Conservation (phyloP, 345 rosid genomes). For the Euphorbia pulcherrima region DNA sequence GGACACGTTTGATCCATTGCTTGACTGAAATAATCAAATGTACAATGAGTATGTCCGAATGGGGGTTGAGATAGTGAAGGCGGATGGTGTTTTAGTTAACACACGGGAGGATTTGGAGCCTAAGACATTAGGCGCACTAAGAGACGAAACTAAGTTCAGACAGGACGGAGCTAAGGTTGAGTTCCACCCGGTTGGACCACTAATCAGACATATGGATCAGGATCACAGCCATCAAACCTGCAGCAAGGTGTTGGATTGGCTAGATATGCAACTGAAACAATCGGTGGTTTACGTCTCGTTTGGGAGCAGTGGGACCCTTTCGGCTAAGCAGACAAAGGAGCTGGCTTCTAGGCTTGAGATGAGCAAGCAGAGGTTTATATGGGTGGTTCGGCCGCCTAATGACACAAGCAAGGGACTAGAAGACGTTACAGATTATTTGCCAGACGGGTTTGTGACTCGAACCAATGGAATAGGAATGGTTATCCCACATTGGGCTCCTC, state of each 20-base stretch:
- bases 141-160: slow-evolving; percentile 11
- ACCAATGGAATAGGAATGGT: slow-evolving; percentile 36
- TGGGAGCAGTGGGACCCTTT: slow-evolving; percentile 36
- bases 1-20: not conserved
- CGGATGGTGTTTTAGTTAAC: slow-evolving; percentile 19
- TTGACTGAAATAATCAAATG: slow-evolving; percentile 5
- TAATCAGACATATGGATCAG: not conserved
- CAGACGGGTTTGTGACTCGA: slow-evolving; percentile 50
- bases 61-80: not conserved
- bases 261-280: slow-evolving; percentile 28
- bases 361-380: slow-evolving; percentile 39
- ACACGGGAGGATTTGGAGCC: slow-evolving; percentile 21
- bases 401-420: not conserved
- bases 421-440: slow-evolving; percentile 24
- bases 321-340: slow-evolving; percentile 36
- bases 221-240: not conserved
- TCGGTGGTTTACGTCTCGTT: slow-evolving; percentile 53
- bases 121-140: slow-evolving; percentile 8
- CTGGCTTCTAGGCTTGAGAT: slow-evolving; percentile 44
- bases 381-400: slow-evolving; percentile 37
- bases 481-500: slow-evolving; percentile 56
- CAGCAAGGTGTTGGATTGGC: slow-evolving; percentile 26
- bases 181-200: slow-evolving; percentile 15
- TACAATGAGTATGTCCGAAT: not conserved
- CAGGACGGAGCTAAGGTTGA: not conserved